Conservation (phyloP, 1,139 yeast species). For the Taiozyma sp. region DNA sequence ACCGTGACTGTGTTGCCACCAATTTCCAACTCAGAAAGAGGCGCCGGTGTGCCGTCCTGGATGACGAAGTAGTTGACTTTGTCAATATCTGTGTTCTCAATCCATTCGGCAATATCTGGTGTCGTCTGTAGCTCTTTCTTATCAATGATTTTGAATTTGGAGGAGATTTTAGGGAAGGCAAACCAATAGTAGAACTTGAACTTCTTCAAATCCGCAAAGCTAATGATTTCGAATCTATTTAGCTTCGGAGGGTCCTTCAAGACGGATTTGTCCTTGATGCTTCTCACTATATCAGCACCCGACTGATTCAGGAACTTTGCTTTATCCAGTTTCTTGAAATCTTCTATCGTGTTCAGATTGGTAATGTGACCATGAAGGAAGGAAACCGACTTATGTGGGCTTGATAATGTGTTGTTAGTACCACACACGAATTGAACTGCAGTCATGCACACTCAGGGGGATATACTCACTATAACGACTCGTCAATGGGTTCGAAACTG, state of each 20-base stretch:
- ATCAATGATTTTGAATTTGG: constrained; percentile 34
- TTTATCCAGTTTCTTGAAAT: constrained; percentile 68
- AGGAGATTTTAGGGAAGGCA: constrained; percentile 62
- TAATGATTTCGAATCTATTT: constrained; percentile 49
- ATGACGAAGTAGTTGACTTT: constrained; percentile 22
- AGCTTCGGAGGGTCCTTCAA: constrained; percentile 35
- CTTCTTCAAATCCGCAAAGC: constrained; percentile 85
- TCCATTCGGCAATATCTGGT: constrained; percentile 14
- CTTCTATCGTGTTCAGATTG: constrained; percentile 81
- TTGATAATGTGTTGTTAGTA: constrained; percentile 1
- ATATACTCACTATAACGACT: constrained; percentile 11
- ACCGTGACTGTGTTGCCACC: constrained; percentile 14
- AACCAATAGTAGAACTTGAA: constrained; percentile 89
- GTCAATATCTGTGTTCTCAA: constrained; percentile 5
- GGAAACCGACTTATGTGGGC: constrained; percentile 23
- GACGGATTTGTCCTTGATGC: constrained; percentile 30
- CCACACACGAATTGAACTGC: background rate
- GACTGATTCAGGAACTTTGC: constrained; percentile 44
- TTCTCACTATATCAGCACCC: constrained; percentile 30
- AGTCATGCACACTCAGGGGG: too few relatives aligned
- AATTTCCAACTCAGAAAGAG: constrained; percentile 14
- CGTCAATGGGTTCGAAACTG: constrained; percentile 21
- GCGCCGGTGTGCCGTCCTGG: constrained; percentile 10
- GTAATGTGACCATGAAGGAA: constrained; percentile 36
- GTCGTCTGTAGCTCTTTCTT: constrained; percentile 1